Base-by-base conservation (phyloP, 495 filamentous ascomycete genomes). In the Penicilliopsis zonata region DNA sequence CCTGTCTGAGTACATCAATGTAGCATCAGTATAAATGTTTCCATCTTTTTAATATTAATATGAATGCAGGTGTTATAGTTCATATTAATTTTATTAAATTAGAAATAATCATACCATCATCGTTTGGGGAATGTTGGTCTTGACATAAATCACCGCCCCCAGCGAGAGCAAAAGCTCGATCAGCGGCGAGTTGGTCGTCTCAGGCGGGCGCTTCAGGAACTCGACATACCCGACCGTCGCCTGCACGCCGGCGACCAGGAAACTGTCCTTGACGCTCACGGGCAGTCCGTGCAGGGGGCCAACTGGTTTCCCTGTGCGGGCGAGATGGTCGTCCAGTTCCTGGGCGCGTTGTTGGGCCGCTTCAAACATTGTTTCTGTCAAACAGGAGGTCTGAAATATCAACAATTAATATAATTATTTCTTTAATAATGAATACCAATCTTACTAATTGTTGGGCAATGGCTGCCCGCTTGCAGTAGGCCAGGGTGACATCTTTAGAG, bases 241-340 rank as follows among this genome's bases (percentile, higher is more conserved):
- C 37, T 80, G 69, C 8, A 67, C 49, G 16, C 68, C 74, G 36
- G 64, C 53, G 15, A 84, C 45, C 31, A 75, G 60, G 56, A 84
- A 82, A 16, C 66, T 63, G 40, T 84, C 80, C 42, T 84, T 80
- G 14, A 81, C 40, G 5, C 61, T 65, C 13, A 84, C 59, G 2
- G 80, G 78, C 0, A 86, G 63, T 7, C 79, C 78, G 41, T 83
- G 78, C 0, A 86, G 55, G 0, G 74, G 71, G 2, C 80, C 80
- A 18, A 74, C 28, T 0, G 62, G 55, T 17, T 51, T 57, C 6
- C 67, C 63, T 14, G 65, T 69, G 20, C 51, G 47, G 5, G 48
- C 38, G 27, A 74, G 52, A 37, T 69, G 63, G 13, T 52, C 53
- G 42, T 84, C 80, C 9, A 82, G 64, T 18, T 61, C 50, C 4